Base-by-base conservation (phyloP, 768 basidiomycete species). In the Collybia sp. region DNA sequence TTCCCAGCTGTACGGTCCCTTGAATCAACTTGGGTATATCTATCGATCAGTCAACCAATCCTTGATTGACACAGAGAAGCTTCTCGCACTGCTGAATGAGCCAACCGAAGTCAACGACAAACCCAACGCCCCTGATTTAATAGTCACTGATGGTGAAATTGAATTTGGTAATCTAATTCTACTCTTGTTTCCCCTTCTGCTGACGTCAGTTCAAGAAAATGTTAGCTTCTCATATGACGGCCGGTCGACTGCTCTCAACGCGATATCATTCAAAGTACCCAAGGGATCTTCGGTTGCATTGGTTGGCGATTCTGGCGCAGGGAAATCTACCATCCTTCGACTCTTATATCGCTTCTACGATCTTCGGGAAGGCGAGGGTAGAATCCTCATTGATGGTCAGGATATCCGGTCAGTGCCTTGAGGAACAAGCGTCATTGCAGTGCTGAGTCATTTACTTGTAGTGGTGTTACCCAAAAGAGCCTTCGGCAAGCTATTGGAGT, bases 331-430 rank as follows among this genome's bases (percentile, higher is more conserved):
- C 0, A 82, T 92, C 45, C 65, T 92, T 42, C 85, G 91, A n/a
- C 72, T 94, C 20, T 71, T 98, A 12, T 96, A 91, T 64, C 78
- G 93, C 16, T 93, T 98, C 68, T 96, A 97, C 61, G 93, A 97
- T 56, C 72, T 93, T 12, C 74, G 77, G 13, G 79, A 82, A 44
- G 92, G 92, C 30, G 77, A 86, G 49, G 87, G 87, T 12, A 70
- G 84, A 34, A 93, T 95, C 53, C 65, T 82, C 39, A 82, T 95
- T 49, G 92, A 96, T 55, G 90, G 87, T 4, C 76, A 88, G 56
- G 89, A 96, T 55, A 88, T 97, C 45, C 67, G 73, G 75, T 70
- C 51, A 13, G 55, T 16, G n/a, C 25, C 34, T 18, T 5, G 15
- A 36, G n/a, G n/a, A n/a, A n/a, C n/a, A 13, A 0, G 15, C 36